Conservation (phyloP, 768 basidiomycete species). For the Suillus bovinus region DNA sequence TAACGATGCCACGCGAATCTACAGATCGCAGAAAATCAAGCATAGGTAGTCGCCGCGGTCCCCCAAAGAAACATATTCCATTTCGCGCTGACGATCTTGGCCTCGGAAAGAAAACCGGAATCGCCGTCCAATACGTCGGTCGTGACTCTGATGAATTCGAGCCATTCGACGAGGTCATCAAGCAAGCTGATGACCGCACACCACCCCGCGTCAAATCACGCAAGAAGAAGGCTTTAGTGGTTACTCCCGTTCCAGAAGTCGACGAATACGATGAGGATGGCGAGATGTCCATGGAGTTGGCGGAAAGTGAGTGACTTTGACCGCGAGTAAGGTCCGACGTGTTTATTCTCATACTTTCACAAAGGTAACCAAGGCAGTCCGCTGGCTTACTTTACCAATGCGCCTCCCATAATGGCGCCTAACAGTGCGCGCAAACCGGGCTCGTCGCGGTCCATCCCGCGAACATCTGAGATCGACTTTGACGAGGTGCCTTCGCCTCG, state of each 20-base stretch:
- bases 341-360: constrained; percentile 10
- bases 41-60: constrained; percentile 51
- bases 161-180: constrained; percentile 73
- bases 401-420: constrained; percentile 41
- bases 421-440: constrained; percentile 34
- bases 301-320: constrained; percentile 54
- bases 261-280: constrained; percentile 55
- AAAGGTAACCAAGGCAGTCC: constrained; percentile 34
- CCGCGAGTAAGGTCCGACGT: not conserved
- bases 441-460: constrained; percentile 48
- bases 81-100: constrained; percentile 77
- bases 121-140: constrained; percentile 65
- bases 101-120: constrained; percentile 80
- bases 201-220: constrained; percentile 55
- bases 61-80: constrained; percentile 69
- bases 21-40: constrained; percentile 36
- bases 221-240: constrained; percentile 47
- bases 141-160: constrained; percentile 82
- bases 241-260: constrained; percentile 35
- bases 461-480: constrained; percentile 57
- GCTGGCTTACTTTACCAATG: constrained; percentile 36
- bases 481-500: constrained; percentile 65
- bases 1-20: constrained; percentile 28
- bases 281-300: constrained; percentile 79
- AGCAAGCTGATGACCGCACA: constrained; percentile 66